Conservation (phyloP, 352 stramenopile genomes). For the Pythium sukuiense region DNA sequence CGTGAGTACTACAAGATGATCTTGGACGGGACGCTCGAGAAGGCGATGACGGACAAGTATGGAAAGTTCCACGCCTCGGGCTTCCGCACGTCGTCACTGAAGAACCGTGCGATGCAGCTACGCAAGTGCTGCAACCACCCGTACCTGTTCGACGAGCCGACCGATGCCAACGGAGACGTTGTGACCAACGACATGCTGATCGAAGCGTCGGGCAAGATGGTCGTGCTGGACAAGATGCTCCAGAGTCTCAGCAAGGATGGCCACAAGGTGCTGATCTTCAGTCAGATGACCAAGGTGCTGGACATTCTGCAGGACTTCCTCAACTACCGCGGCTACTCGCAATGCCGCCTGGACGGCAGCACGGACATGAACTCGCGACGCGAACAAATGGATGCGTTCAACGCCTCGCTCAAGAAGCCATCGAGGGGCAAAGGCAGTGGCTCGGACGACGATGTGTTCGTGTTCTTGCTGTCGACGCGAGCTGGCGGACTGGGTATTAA, state of each 20-base stretch:
- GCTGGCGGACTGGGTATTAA: conserved; percentile 98
- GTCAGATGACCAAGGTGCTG: conserved; percentile 97
- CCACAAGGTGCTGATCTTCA: conserved; percentile 99
- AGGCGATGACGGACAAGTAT: conserved; percentile 85
- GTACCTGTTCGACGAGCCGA: conserved; percentile 87
- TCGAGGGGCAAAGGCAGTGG: conserved; percentile 12
- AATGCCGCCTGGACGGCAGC: conserved; percentile 96
- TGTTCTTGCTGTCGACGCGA: conserved; percentile 84
- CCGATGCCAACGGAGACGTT: conserved; percentile 49
- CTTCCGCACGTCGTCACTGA: conserved; percentile 58
- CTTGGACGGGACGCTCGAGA: conserved; percentile 82
- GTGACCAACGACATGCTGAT: conserved; percentile 90
- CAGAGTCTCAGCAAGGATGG: conserved; percentile 92
- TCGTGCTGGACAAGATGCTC: conserved; percentile 98
- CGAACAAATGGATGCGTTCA: conserved; percentile 97
- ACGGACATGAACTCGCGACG: conserved; percentile 93
- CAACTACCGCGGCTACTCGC: conserved; percentile 83
- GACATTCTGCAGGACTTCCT: conserved; percentile 98
- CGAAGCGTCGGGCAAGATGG: conserved; percentile 95
- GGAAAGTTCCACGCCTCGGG: conserved; percentile 51
- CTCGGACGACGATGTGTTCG: conserved; percentile 61
- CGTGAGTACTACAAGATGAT: conserved; percentile 95
- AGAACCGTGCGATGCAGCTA: conserved; percentile 78
- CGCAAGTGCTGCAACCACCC: conserved; percentile 89
- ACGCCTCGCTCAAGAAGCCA: conserved; percentile 47